Evolutionary conservation across 495 filamentous ascomycete genomes (phyloP), one percentile per base, ranked within the genome.

Genomic region (Lepraria neglecta): DNA sequence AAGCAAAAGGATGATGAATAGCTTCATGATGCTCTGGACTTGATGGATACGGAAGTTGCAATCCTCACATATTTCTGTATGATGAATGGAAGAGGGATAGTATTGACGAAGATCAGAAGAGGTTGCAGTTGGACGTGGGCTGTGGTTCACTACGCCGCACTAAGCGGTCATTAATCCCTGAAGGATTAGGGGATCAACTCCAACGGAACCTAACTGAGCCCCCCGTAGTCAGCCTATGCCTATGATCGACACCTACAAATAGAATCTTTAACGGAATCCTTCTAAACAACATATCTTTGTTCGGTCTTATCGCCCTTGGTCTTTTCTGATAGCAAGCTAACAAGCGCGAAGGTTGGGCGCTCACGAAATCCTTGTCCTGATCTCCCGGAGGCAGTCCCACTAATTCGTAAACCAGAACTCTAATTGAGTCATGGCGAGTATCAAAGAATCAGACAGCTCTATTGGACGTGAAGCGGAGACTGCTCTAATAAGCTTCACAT

Each of bases 1-100:
- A 48, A 54, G 33, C 21, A 60, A 9, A 30, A 60, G 33, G 14
- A 56, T 4, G 21, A 56, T 35, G 58, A 64, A 27, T 11, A 50
- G 24, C 19, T 47, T 55, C 56, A 56, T 64, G 40, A 40, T 60
- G 48, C 1, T 11, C 6, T 35, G 19, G 15, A 35, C 6, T 10
- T 4, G 15, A 3, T 2, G n/a, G 30, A 31, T 33, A 33, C 3
- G n/a, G 19, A n/a, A 17, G 1, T 3, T 4, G 30, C n/a, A 15
- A 33, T 33, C 2, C 2, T 62, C 58, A 42, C 21, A 44, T 54
- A 4, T 10, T 12, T 30, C 24, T 5, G 15, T 17, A 2, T 7
- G 9, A 30, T 21, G 12, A 6, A 17, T 59, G 19, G 24, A 42
- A 56, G 27, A 27, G 1, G 10, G 9, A 15, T 4, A 12, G 21